Evolutionary conservation across 2,329 filamentous ascomycete genomes (phyloP).

Genomic region (Fusarium haematococcum): DNA sequence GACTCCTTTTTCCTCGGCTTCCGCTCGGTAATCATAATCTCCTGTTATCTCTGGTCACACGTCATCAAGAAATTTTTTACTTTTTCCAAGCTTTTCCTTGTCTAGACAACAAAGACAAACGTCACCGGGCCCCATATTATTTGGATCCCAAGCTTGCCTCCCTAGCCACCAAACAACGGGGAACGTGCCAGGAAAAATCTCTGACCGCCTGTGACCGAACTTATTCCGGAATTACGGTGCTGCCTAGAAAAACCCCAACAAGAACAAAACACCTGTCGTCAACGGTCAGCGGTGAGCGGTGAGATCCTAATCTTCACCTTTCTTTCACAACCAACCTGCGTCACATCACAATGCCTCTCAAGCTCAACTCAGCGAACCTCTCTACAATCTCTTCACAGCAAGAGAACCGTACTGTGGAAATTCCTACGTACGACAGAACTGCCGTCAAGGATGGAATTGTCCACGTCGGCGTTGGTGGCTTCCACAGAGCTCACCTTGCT

Average conservation of each 20-base stretch:
- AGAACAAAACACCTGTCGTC: slow-evolving; percentile 4
- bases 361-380: slow-evolving; percentile 45
- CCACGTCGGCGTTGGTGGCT: slow-evolving; percentile 66
- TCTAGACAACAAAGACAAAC: background rate
- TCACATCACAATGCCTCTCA: slow-evolving; percentile 36
- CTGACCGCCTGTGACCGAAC: slow-evolving; percentile 27
- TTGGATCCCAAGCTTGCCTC: background rate
- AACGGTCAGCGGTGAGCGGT: slow-evolving; percentile 35
- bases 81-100: background rate
- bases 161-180: slow-evolving; percentile 27
- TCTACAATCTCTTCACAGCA: slow-evolving; percentile 38
- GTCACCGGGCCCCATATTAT: background rate
- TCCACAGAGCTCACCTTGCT: slow-evolving; percentile 65
- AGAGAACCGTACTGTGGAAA: slow-evolving; percentile 33
- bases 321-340: background rate
- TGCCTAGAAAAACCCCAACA: slow-evolving; percentile 27
- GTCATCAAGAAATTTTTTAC: background rate
- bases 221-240: slow-evolving; percentile 28
- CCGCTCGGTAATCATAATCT: background rate
- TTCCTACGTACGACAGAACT: slow-evolving; percentile 58
- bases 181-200: slow-evolving; percentile 25
- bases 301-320: slow-evolving; percentile 18
- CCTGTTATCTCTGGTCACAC: background rate
- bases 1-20: background rate
- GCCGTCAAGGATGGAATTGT: slow-evolving; percentile 65